Percentiles rank a stretch among this genome's conserved stretches.
Evolutionary conservation across 1,139 yeast genomes (phyloP).

Genomic region (Pichia sp.): DNA sequence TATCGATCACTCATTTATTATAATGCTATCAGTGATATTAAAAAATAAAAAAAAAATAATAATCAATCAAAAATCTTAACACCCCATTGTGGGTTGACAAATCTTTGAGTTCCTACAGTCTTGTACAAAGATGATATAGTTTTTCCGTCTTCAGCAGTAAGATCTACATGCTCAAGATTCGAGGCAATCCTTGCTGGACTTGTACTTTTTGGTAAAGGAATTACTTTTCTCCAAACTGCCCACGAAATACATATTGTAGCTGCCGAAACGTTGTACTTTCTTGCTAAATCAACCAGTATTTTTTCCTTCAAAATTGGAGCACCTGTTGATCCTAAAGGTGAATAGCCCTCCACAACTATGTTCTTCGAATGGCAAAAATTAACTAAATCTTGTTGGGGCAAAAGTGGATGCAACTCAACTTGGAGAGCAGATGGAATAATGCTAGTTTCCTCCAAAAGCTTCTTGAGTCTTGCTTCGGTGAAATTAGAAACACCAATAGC

Average conservation of each 20-base stretch:
- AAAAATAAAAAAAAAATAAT: background rate
- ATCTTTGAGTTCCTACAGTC: constrained; percentile 29
- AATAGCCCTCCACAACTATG: constrained; percentile 68
- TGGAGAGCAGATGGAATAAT: constrained; percentile 70
- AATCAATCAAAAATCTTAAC: constrained; percentile 10
- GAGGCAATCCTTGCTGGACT: constrained; percentile 55
- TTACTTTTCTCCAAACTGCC: constrained; percentile 66
- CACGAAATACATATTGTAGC: constrained; percentile 67
- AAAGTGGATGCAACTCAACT: constrained; percentile 69
- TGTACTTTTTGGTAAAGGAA: constrained; percentile 73
- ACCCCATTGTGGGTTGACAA: constrained; percentile 13
- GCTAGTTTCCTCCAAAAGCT: constrained; percentile 42
- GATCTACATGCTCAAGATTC: constrained; percentile 50
- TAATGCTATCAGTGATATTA: background rate
- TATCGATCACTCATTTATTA: background rate
- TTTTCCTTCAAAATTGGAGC: constrained; percentile 59
- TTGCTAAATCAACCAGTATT: constrained; percentile 48
- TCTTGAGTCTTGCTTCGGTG: constrained; percentile 50
- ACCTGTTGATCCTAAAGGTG: constrained; percentile 71
- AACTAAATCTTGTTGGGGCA: constrained; percentile 65
- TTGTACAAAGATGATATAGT: too few species aligned
- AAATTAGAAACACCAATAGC: constrained; percentile 82
- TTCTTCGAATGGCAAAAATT: constrained; percentile 51
- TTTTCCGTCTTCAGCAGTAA: constrained; percentile 56
- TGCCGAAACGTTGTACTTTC: constrained; percentile 51